Percentiles rank a stretch among this genome's conserved stretches.
Conservation (phyloP, 2,329 filamentous ascomycete genomes). For the Penicillium sp. region DNA sequence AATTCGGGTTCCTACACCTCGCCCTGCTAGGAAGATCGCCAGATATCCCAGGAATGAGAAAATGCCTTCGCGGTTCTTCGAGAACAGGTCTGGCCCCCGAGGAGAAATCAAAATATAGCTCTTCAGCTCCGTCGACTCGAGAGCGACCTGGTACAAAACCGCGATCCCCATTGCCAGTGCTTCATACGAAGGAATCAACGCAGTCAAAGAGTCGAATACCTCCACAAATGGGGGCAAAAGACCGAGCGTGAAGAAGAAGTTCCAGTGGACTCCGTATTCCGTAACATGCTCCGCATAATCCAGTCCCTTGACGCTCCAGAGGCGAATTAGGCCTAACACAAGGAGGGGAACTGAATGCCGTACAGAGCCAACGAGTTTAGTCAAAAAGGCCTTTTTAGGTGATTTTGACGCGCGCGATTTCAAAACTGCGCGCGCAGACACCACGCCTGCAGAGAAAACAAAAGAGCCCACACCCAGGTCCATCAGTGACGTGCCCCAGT, state of each 20-base stretch:
- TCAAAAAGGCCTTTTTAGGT: slow-evolving; percentile 41
- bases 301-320: slow-evolving; percentile 85
- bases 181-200: slow-evolving; percentile 69
- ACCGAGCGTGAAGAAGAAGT: slow-evolving; percentile 96
- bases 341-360: slow-evolving; percentile 80
- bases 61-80: slow-evolving; percentile 90
- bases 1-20: slow-evolving; percentile 73
- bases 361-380: slow-evolving; percentile 61
- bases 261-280: slow-evolving; percentile 98
- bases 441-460: slow-evolving; percentile 86
- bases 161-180: slow-evolving; percentile 65
- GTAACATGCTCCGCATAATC: slow-evolving; percentile 97
- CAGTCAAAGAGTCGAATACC: slow-evolving; percentile 67
- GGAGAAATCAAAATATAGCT: slow-evolving; percentile 77
- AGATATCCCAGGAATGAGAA: slow-evolving; percentile 93
- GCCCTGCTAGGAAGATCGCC: slow-evolving; percentile 87
- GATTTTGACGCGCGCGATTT: slow-evolving; percentile 57
- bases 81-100: slow-evolving; percentile 66
- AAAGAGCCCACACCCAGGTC: slow-evolving; percentile 96
- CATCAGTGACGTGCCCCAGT: slow-evolving; percentile 99
- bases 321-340: slow-evolving; percentile 69
- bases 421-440: slow-evolving; percentile 76
- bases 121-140: slow-evolving; percentile 74
- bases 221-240: slow-evolving; percentile 85
- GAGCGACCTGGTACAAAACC: slow-evolving; percentile 64